Evolutionary conservation across 2,329 filamentous ascomycete species (phyloP), one percentile per base, ranked within the genome.

Genomic region (Talaromyces pinophilus): DNA sequence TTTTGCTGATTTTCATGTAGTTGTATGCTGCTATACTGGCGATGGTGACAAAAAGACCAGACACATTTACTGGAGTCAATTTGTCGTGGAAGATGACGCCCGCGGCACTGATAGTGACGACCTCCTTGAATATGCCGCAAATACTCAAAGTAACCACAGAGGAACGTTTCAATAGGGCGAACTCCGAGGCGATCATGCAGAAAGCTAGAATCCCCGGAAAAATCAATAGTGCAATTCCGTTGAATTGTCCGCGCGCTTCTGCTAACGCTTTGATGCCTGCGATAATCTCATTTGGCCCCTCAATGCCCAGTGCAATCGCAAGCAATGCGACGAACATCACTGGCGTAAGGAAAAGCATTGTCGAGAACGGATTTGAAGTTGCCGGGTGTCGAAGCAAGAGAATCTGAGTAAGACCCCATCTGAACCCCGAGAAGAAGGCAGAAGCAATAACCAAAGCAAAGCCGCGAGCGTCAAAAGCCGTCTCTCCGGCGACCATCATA

Each of bases 381-480:
- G 95, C 93, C 1, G 93, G 93, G 78, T 97, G 96, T 71, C 93
- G 90, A 33, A 98, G 87, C 6, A 99, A 87, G 3, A 99, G 87
- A 67, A 99, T 97, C 76, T 99, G 95, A 0, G 95, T 98, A n/a
- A 99, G 82, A n/a, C 88, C 92, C 95, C 95, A 99, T 72, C 95
- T 90, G 82, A 99, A 97, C 64, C 95, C 95, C 1, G 93, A 97
- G 76, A 97, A 97, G 80, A 96, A 95, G 62, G 93, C 92, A 13
- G 95, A 93, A 0, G 90, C 89, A 78, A 99, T 98, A 80, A 98
- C 91, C 70, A 99, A 89, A 57, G 92, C 80, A 78, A 99, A 99
- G 50, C 95, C 95, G 35, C 92, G 84, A 0, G 90, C 84, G 72
- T 93, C 88, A 80, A 99, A 99, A 60, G 92, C 89, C 44, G 96